Evolutionary conservation across 192 early-diverging fungal genomes (phyloP).

Genomic region (Chytriomyces confervae): DNA sequence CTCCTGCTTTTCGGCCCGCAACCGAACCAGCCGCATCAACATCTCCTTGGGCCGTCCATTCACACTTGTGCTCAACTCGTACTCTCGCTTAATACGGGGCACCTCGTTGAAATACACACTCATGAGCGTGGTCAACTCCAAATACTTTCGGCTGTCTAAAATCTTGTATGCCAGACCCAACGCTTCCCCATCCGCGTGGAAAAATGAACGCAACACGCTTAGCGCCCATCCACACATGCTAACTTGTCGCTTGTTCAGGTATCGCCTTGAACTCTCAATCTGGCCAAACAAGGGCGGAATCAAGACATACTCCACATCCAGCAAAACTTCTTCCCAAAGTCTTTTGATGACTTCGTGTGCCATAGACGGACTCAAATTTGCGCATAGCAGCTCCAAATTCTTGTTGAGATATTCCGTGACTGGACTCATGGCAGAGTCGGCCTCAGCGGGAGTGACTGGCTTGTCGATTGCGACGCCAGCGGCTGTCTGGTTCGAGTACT

Average conservation of each 20-base stretch:
- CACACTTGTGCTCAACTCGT: slow-evolving; percentile 45
- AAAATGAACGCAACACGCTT: slow-evolving; percentile 50
- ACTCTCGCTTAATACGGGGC: slow-evolving; percentile 48
- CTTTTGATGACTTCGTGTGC: slow-evolving; percentile 61
- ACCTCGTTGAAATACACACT: slow-evolving; percentile 44
- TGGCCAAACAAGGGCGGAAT: slow-evolving; percentile 59
- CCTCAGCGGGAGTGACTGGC: slow-evolving; percentile 42
- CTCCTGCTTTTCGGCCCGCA: slow-evolving; percentile 50
- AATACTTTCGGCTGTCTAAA: slow-evolving; percentile 50
- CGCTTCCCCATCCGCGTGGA: slow-evolving; percentile 57
- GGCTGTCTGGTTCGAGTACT: slow-evolving; percentile 50
- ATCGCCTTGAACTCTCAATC: slow-evolving; percentile 46
- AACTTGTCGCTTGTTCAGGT: slow-evolving; percentile 54
- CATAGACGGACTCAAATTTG: slow-evolving; percentile 48
- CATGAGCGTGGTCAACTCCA: slow-evolving; percentile 37
- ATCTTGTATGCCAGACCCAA: slow-evolving; percentile 47
- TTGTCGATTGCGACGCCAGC: slow-evolving; percentile 46
- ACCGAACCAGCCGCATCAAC: slow-evolving; percentile 46
- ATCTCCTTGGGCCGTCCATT: slow-evolving; percentile 47
- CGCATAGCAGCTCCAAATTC: slow-evolving; percentile 53
- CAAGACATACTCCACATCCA: slow-evolving; percentile 44
- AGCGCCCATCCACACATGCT: slow-evolving; percentile 45
- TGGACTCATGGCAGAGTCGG: slow-evolving; percentile 47
- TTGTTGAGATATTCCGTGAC: slow-evolving; percentile 63
- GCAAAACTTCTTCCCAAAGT: slow-evolving; percentile 57